Conservation (phyloP, 2,329 filamentous ascomycete species). For the Talaromyces sp. region DNA sequence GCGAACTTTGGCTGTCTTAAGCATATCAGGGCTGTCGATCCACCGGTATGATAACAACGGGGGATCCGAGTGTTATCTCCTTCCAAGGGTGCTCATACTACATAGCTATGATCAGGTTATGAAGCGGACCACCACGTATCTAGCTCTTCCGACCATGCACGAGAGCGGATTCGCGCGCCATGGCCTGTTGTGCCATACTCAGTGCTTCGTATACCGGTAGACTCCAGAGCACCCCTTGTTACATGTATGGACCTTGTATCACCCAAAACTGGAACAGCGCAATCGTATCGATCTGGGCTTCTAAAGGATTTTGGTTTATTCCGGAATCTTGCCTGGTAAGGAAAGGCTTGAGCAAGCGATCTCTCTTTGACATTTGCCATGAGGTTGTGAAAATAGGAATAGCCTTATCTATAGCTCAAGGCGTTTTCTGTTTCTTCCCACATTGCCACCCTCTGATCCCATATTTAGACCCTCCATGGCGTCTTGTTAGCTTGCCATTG, state of each 20-base stretch:
- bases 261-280: not conserved
- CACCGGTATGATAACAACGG: not conserved
- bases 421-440: not conserved
- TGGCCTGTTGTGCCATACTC: not conserved
- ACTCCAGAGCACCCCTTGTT: not conserved
- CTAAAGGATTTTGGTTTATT: not conserved
- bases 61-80: not conserved
- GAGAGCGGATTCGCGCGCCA: not conserved
- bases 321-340: slow-evolving; percentile 1
- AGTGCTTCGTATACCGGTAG: no score
- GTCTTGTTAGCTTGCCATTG: not conserved
- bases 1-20: not conserved
- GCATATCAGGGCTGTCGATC: not conserved
- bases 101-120: not conserved
- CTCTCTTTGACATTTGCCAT: not conserved
- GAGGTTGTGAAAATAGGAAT: not conserved
- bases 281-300: not conserved
- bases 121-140: not conserved
- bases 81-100: not conserved
- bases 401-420: slow-evolving; percentile 4
- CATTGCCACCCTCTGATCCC: not conserved
- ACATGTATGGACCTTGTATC: not conserved
- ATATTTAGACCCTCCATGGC: not conserved
- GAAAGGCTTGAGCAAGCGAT: not conserved
- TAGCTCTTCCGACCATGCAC: not conserved